Conservation (phyloP, 2,329 filamentous ascomycete species). For the Colletotrichum sansevieriae region DNA sequence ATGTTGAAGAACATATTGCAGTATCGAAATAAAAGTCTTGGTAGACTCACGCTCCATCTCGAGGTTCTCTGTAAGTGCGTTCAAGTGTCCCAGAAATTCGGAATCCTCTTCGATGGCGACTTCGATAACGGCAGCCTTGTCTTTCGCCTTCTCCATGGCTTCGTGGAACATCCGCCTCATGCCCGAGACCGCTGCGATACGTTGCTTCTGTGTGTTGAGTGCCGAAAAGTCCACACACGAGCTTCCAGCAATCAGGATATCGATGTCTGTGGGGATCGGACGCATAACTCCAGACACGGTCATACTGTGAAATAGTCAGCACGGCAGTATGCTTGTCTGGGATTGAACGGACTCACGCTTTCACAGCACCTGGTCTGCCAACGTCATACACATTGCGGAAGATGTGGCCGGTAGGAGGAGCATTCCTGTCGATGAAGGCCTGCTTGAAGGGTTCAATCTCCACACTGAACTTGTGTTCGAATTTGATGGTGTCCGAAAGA, state of each 20-base stretch:
- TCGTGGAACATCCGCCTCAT: conserved; percentile 65
- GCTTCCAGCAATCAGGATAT: conserved; percentile 79
- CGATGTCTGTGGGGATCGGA: conserved; percentile 67
- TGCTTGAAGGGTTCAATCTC: conserved; percentile 76
- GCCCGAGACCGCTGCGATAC: conserved; percentile 61
- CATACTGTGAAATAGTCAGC: conserved; percentile 56
- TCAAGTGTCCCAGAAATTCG: background rate
- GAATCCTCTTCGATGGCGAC: conserved; percentile 9
- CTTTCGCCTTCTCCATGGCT: conserved; percentile 54
- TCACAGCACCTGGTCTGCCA: conserved; percentile 49
- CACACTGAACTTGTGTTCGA: conserved; percentile 71
- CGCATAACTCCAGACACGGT: conserved; percentile 75
- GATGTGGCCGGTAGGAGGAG: conserved; percentile 59
- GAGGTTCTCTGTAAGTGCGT: conserved; percentile 64
- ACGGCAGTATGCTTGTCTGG: background rate
- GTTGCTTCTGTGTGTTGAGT: conserved; percentile 66
- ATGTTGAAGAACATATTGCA: conserved; percentile 66
- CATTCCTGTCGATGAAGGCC: conserved; percentile 73
- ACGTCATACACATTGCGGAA: conserved; percentile 73
- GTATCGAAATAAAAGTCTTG: conserved; percentile 73
- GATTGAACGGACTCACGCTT: conserved; percentile 58
- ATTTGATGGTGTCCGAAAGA: conserved; percentile 53
- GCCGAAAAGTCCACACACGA: conserved; percentile 82
- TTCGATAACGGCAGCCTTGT: background rate
- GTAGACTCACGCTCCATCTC: conserved; percentile 75